phyloP scores from a whole-genome alignment of 306 rosid genomes.

The Prunus persica region Prunus_persica_NCBIv2 NC_034009.1:11459001-11459500 shows the following conservation, averaged over 20 bases:
- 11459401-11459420: too few relatives aligned
- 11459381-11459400: too few relatives aligned
- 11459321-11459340: too few relatives aligned
- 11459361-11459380: too few relatives aligned
- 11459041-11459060: conserved; percentile 33
- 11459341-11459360: too few relatives aligned
- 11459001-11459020: neutral
- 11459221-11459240: neutral
- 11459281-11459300: too few relatives aligned
- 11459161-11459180: conserved; percentile 4
- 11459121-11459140: conserved; percentile 3
- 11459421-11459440: too few relatives aligned
- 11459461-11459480: too few relatives aligned
- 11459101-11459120: neutral
- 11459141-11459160: conserved; percentile 30
- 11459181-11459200: conserved; percentile 34
- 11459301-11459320: too few relatives aligned
- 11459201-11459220: neutral
- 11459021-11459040: conserved; percentile 15
- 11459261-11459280: neutral
- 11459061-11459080: conserved; percentile 15
- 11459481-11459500: too few relatives aligned
- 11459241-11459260: neutral
- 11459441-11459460: too few relatives aligned
- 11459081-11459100: neutral